A percentile compares a stretch with the other conserved stretches of the same genome.
These are phyloP conservation scores for Mesembryanthemum crystallinum DNA, from an alignment of 148 eudicot species.

Conservation along the genomic window DNA sequence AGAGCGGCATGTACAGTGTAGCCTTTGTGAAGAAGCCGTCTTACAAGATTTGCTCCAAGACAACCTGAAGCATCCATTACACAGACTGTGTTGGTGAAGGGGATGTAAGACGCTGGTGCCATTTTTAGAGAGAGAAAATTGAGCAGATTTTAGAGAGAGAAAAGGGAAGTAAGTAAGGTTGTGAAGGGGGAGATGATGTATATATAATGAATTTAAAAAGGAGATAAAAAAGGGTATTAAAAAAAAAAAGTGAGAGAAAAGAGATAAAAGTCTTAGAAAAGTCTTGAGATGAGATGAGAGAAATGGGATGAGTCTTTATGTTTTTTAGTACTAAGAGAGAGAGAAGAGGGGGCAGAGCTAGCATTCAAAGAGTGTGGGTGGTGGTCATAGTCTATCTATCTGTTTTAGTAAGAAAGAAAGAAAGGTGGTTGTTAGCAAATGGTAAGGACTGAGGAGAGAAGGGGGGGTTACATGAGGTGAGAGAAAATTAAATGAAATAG, in stretches of 20 bases:
- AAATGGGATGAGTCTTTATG: constrained; percentile 21
- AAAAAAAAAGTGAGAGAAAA: no score
- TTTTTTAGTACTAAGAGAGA: background rate
- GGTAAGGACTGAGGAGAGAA: background rate
- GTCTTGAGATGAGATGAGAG: constrained; percentile 1
- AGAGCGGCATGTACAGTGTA: constrained; percentile 71
- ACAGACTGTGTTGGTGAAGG: constrained; percentile 47
- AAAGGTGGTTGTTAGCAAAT: constrained; percentile 27
- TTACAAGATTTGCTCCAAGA: constrained; percentile 59
- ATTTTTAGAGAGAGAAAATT: constrained; percentile 7
- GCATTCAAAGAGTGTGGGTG: constrained; percentile 55
- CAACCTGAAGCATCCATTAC: constrained; percentile 86
- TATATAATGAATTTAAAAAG: background rate
- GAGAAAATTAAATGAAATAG: background rate
- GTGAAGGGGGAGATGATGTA: background rate
- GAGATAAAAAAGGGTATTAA: background rate
- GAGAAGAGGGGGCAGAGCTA: constrained; percentile 22
- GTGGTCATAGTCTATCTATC: constrained; percentile 16
- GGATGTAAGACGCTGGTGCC: constrained; percentile 41
- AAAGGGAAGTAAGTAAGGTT: no score
- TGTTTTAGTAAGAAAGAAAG: constrained; percentile 15
- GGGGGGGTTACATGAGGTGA: constrained; percentile 1
- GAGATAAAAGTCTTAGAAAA: no score
- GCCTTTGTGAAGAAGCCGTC: constrained; percentile 59
- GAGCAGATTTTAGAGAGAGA: constrained; percentile 11